phyloP scores from a whole-genome alignment of 371 early-diverging fungal species.

The Apophysomyces variabilis region DNA sequence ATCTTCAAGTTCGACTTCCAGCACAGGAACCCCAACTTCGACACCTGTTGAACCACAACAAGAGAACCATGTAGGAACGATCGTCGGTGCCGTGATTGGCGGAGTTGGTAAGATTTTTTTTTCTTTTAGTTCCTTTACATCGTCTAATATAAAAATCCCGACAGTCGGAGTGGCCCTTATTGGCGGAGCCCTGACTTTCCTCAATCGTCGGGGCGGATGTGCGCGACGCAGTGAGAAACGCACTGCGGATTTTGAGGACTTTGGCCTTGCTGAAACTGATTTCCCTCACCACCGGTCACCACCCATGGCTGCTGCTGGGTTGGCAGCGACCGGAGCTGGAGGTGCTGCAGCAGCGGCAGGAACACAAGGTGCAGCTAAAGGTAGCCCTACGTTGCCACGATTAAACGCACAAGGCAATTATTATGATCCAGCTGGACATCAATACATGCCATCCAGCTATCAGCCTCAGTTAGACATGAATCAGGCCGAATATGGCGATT shows the following conservation, averaged over 20 bases:
- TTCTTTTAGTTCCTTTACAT: slow-evolving; percentile 3
- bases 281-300: slow-evolving; percentile 43
- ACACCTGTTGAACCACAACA: too few relatives aligned
- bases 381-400: slow-evolving; percentile 43
- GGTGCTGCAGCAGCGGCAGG: slow-evolving; percentile 16
- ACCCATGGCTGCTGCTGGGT: slow-evolving; percentile 21
- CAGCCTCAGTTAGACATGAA: slow-evolving; percentile 16
- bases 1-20: slow-evolving; percentile 6
- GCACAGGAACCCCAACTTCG: not conserved
- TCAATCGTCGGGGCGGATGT: slow-evolving; percentile 42
- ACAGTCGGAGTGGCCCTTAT: slow-evolving; percentile 49
- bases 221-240: slow-evolving; percentile 29
- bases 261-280: slow-evolving; percentile 45
- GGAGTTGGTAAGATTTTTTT: slow-evolving; percentile 40
- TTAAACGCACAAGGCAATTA: slow-evolving; percentile 50
- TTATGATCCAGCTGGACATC: slow-evolving; percentile 28
- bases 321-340: slow-evolving; percentile 21
- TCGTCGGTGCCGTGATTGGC: slow-evolving; percentile 46
- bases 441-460: slow-evolving; percentile 23
- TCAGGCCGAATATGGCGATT: slow-evolving; percentile 24
- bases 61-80: slow-evolving; percentile 27
- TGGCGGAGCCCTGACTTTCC: slow-evolving; percentile 45
- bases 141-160: not conserved
- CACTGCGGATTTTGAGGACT: slow-evolving; percentile 45
- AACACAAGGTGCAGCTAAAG: slow-evolving; percentile 12